Conservation (phyloP, 805 yeast species). For the Ogataea trehalophila region DNA sequence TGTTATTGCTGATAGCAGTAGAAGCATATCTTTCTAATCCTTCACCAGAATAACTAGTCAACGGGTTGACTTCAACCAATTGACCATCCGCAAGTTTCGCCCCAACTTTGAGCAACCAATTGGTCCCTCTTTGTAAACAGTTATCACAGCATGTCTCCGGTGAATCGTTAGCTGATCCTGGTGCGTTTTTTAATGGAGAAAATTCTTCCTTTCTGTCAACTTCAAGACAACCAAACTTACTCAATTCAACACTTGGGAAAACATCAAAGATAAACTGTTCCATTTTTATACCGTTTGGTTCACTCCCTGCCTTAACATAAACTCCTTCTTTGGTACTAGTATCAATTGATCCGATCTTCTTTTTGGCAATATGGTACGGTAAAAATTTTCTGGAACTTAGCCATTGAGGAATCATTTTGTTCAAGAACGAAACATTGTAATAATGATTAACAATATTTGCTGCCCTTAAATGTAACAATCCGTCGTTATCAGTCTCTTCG, state of each 20-base stretch:
- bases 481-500: slow-evolving; percentile 54
- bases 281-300: slow-evolving; percentile 86
- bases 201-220: slow-evolving; percentile 83
- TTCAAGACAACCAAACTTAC: slow-evolving; percentile 84
- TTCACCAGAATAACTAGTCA: slow-evolving; percentile 72
- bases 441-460: slow-evolving; percentile 98
- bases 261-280: slow-evolving; percentile 98
- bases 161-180: slow-evolving; percentile 76
- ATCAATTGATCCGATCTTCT: slow-evolving; percentile 65
- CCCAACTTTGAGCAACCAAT: slow-evolving; percentile 54
- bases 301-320: slow-evolving; percentile 49
- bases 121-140: slow-evolving; percentile 60
- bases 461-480: slow-evolving; percentile 73
- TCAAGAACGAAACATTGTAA: slow-evolving; percentile 75
- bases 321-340: slow-evolving; percentile 34
- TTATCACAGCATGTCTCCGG: slow-evolving; percentile 75
- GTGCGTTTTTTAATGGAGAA: slow-evolving; percentile 89
- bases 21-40: slow-evolving; percentile 43
- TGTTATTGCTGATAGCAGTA: slow-evolving; percentile 8
- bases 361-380: slow-evolving; percentile 94
- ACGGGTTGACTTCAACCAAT: slow-evolving; percentile 72
- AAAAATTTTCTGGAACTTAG: slow-evolving; percentile 54
- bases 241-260: slow-evolving; percentile 69
- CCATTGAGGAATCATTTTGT: slow-evolving; percentile 62
- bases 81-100: slow-evolving; percentile 21